Conservation (phyloP, 2,329 filamentous ascomycete species). For the Setomelanomma holmii region DNA sequence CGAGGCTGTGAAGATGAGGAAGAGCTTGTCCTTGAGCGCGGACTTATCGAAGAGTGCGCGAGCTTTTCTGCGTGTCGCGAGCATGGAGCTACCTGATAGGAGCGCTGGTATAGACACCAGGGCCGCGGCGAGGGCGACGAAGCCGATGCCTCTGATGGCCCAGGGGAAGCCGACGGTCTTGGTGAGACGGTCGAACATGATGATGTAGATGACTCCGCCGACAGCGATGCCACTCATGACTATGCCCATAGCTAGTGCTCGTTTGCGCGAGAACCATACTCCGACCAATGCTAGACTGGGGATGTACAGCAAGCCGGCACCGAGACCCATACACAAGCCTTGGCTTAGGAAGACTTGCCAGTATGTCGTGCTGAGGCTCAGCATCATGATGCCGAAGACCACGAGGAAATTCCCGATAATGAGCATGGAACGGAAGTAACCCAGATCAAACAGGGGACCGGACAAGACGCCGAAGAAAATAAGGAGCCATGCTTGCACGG, state of each 20-base stretch:
- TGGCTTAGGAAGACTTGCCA: constrained; percentile 64
- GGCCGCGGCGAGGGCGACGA: constrained; percentile 40
- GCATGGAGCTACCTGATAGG: constrained; percentile 37
- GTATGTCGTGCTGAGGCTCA: constrained; percentile 61
- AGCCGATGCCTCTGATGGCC: constrained; percentile 46
- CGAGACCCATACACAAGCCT: constrained; percentile 57
- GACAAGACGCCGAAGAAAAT: constrained; percentile 60
- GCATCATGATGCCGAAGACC: constrained; percentile 70
- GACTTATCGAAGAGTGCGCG: constrained; percentile 43
- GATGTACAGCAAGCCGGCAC: constrained; percentile 46
- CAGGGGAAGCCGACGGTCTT: constrained; percentile 41
- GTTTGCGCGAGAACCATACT: constrained; percentile 44
- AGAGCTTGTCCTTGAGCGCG: constrained; percentile 42
- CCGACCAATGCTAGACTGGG: constrained; percentile 47
- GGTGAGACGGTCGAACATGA: constrained; percentile 43
- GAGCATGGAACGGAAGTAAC: constrained; percentile 55
- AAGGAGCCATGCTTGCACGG: constrained; percentile 56
- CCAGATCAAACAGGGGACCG: constrained; percentile 56
- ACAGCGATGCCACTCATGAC: constrained; percentile 50
- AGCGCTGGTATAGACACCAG: constrained; percentile 45
- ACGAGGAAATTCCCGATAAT: constrained; percentile 59
- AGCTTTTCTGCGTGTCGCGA: constrained; percentile 37
- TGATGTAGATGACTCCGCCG: constrained; percentile 47
- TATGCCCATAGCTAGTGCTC: constrained; percentile 44
- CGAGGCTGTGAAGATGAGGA: constrained; percentile 44